Conservation (phyloP, 2,329 filamentous ascomycete genomes). For the Chalaropsis thielavioides region DNA sequence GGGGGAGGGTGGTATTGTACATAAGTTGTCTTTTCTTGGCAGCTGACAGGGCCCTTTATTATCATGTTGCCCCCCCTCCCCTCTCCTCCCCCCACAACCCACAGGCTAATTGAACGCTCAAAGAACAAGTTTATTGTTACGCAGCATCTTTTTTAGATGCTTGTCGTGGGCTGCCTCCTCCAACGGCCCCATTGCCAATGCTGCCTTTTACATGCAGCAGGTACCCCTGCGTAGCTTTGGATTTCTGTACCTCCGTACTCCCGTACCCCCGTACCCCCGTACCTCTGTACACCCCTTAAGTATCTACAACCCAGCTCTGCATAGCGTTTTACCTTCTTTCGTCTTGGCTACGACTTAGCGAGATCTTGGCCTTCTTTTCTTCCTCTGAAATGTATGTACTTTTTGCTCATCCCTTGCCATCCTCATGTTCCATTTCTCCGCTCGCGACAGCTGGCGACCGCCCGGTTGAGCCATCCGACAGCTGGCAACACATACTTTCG, state of each 20-base stretch:
- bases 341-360: neutral
- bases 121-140: neutral
- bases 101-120: neutral
- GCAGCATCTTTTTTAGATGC: neutral
- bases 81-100: neutral
- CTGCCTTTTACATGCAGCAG: neutral
- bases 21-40: neutral
- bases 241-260: neutral
- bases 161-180: neutral
- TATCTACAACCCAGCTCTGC: too few species aligned
- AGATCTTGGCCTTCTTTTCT: neutral
- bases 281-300: neutral
- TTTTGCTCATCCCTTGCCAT: neutral
- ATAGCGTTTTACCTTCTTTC: neutral
- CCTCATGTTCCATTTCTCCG: neutral
- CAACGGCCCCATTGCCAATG: neutral
- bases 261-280: neutral
- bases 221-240: neutral
- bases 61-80: neutral
- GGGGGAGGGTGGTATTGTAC: too few species aligned
- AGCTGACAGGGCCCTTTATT: constrained; percentile 3
- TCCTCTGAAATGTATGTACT: neutral
- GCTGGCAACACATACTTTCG: neutral
- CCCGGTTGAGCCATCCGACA: neutral
- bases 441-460: neutral